Conservation (phyloP, 768 basidiomycete species). For the Leucocoprinus birnbaumii region DNA sequence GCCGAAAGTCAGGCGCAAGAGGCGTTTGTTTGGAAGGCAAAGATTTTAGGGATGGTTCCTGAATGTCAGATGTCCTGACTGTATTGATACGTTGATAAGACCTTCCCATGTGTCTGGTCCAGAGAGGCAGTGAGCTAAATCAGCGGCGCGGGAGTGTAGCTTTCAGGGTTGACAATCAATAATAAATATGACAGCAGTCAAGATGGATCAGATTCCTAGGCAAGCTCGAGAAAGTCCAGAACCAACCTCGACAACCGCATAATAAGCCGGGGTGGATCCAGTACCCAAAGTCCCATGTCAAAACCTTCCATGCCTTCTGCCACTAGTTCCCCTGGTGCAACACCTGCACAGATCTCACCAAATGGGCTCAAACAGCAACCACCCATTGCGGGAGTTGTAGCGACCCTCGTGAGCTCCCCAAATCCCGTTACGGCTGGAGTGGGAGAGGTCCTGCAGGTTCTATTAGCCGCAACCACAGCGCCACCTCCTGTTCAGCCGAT, state of each 20-base stretch:
- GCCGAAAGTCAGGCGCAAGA: not conserved
- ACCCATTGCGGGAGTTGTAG: constrained; percentile 13
- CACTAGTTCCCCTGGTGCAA: not conserved
- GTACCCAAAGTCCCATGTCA: not conserved
- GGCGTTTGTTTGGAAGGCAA: not conserved
- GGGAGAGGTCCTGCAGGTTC: constrained; percentile 28
- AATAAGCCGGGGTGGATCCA: no score
- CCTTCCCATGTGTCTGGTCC: no score
- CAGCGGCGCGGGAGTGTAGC: no score
- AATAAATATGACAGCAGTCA: no score
- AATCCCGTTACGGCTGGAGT: constrained; percentile 30
- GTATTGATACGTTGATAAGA: not conserved
- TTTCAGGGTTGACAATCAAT: no score
- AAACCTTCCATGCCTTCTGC: not conserved
- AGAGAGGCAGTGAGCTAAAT: no score
- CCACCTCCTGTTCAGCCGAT: constrained; percentile 23
- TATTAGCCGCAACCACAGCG: constrained; percentile 17
- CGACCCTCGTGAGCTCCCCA: constrained; percentile 19
- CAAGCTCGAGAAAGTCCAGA: no score
- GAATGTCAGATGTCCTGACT: not conserved
- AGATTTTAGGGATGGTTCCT: not conserved
- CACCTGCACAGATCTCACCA: not conserved
- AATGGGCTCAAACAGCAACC: constrained; percentile 13
- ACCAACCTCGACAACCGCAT: no score
- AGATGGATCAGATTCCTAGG: no score